Evolutionary conservation across 306 rosid species (phyloP), one percentile per base, ranked within the genome.

Genomic region (Begonia loranthoides): DNA sequence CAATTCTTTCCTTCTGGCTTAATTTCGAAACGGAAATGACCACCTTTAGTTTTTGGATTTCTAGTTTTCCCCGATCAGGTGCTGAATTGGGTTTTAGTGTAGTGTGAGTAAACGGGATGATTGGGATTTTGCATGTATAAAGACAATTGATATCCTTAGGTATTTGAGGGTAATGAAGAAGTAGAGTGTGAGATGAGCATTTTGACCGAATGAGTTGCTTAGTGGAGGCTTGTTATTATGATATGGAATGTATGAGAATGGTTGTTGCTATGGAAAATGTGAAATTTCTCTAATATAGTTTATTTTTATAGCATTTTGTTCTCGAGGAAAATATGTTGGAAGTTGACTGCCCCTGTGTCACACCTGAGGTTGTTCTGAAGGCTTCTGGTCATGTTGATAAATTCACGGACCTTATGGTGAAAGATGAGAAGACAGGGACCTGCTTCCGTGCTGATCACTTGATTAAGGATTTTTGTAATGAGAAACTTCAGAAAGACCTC

Each of bases 341-440:
- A 57, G 94, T 92, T 58, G 94, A 84, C 57, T 92, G 99, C 69
- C 99, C 99, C 3, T 82, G 93, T 50, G 93, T 92, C 51, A 92
- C 99, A 5, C 99, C 99, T 1, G 96, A 92, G 70, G 57, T 74
- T 33, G 99, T 92, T 15, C 73, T 92, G 15, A 92, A 77, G 61
- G 96, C 96, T 17, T 92, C 96, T 0, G 99, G 96, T 15, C 99
- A 92, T 11, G 93, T 92, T 5, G 99, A 92, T 6, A 92, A 86
- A 56, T 92, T 92, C 72, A 92, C 99, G 1, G 96, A 92, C 55
- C 96, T 92, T 41, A 92, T 92, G 99, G 96, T 92, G 6, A 92
- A 80, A 74, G 99, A 92, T 59, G 82, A 73, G 71, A 75, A 66
- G 59, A 74, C 93, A 9, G 94, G 94, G 51, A 80, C 80, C 13